phyloP scores from a whole-genome alignment of 345 rosid species.

The Eucalyptus cladocalyx region DNA sequence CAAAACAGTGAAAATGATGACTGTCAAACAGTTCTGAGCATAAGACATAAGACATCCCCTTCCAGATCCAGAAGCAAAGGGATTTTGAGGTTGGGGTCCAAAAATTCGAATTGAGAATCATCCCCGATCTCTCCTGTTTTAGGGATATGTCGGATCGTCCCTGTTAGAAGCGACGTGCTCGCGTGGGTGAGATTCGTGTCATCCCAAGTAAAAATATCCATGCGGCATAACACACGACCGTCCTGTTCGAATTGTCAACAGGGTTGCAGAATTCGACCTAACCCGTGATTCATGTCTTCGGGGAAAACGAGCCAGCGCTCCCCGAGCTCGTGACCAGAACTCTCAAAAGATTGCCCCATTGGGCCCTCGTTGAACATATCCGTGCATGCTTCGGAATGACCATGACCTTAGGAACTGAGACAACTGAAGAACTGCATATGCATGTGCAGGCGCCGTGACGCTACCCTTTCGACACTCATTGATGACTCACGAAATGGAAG shows the following conservation, averaged over 20 bases:
- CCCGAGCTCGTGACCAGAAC: background rate
- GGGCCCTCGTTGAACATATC: background rate
- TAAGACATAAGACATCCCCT: background rate
- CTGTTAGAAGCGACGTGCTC: background rate
- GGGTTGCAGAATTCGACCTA: background rate
- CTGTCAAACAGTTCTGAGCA: background rate
- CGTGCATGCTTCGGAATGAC: background rate
- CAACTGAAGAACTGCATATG: background rate
- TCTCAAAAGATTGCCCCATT: background rate
- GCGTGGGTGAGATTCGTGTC: background rate
- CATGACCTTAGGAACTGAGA: background rate
- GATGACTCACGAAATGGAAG: background rate
- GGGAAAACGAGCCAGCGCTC: background rate
- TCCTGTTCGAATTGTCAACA: too few relatives aligned
- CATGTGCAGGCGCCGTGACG: background rate
- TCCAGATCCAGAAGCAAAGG: background rate
- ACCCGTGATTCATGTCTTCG: background rate
- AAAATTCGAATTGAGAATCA: background rate
- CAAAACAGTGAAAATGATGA: background rate
- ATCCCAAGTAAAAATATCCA: background rate
- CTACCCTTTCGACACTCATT: background rate
- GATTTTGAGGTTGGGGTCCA: background rate
- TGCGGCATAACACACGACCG: background rate
- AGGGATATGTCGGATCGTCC: background rate
- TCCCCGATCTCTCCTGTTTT: background rate